Conservation (phyloP, 1,139 yeast species). For the Nakaseomyces bracarensis region DNA sequence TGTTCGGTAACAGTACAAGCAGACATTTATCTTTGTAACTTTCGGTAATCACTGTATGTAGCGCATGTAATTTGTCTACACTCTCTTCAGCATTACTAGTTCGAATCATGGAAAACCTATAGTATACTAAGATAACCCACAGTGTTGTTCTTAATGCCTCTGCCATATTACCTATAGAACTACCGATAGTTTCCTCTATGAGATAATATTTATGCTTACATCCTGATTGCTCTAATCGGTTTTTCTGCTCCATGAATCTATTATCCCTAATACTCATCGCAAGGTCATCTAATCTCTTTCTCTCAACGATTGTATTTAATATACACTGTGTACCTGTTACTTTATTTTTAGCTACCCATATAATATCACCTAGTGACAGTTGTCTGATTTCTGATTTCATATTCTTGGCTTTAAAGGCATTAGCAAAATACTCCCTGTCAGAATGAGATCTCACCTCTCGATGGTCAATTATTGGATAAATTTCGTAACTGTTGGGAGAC, state of each 20-base stretch:
- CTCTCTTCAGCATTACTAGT: conserved; percentile 74
- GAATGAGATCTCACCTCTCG: conserved; percentile 60
- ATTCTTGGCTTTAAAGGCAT: conserved; percentile 44
- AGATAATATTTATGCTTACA: conserved; percentile 63
- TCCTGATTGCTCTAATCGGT: conserved; percentile 60
- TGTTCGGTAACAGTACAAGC: conserved; percentile 44
- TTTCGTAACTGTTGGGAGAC: conserved; percentile 47
- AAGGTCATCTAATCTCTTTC: conserved; percentile 84
- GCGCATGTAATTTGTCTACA: conserved; percentile 47
- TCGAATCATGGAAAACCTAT: conserved; percentile 59
- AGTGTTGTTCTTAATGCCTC: conserved; percentile 73
- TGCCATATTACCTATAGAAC: conserved; percentile 40
- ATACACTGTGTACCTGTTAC: conserved; percentile 54
- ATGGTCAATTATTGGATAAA: conserved; percentile 64
- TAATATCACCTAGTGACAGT: conserved; percentile 75
- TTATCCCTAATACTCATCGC: conserved; percentile 80
- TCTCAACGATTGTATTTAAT: conserved; percentile 72
- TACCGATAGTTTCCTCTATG: conserved; percentile 65
- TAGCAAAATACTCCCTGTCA: conserved; percentile 58
- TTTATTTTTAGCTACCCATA: conserved; percentile 77
- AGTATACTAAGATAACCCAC: conserved; percentile 58
- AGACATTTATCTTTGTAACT: conserved; percentile 34
- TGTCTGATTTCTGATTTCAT: conserved; percentile 48
- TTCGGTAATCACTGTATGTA: conserved; percentile 45
- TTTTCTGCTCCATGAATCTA: conserved; percentile 77